Percentiles rank a stretch among this genome's conserved stretches.
Conservation (phyloP, 2,329 filamentous ascomycete genomes). For the Coniochaeta prunicola region DNA sequence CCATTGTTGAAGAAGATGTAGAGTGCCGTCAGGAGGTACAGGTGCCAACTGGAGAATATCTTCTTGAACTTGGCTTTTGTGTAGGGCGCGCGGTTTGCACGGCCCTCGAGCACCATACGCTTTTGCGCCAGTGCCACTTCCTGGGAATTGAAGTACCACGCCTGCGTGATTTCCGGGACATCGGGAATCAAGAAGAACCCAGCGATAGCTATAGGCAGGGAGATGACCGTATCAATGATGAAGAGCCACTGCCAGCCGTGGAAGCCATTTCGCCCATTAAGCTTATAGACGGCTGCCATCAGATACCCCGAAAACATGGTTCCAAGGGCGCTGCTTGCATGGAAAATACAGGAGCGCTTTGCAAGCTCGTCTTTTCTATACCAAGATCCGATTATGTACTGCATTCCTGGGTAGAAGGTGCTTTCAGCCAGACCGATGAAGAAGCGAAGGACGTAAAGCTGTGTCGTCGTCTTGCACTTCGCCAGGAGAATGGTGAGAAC, state of each 20-base stretch:
- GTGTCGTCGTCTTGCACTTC: slow-evolving; percentile 21
- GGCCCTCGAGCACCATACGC: slow-evolving; percentile 36
- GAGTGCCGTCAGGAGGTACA: slow-evolving; percentile 49
- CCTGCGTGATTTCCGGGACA: slow-evolving; percentile 28
- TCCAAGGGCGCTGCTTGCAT: slow-evolving; percentile 42
- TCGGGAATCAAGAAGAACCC: slow-evolving; percentile 39
- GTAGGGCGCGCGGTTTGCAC: slow-evolving; percentile 31
- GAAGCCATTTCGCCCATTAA: slow-evolving; percentile 40
- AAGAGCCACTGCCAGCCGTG: slow-evolving; percentile 51
- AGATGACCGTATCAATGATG: slow-evolving; percentile 50
- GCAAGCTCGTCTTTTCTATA: slow-evolving; percentile 37
- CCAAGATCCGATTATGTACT: slow-evolving; percentile 38
- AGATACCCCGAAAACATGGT: slow-evolving; percentile 52
- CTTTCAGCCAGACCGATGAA: slow-evolving; percentile 34
- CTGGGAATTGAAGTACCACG: slow-evolving; percentile 28
- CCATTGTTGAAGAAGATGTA: slow-evolving; percentile 63
- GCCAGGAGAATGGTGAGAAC: slow-evolving; percentile 24
- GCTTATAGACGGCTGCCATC: slow-evolving; percentile 44
- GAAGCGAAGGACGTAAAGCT: slow-evolving; percentile 34
- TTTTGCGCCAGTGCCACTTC: slow-evolving; percentile 30
- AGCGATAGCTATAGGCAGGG: slow-evolving; percentile 45
- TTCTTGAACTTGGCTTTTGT: slow-evolving; percentile 45
- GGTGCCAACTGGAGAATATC: slow-evolving; percentile 58
- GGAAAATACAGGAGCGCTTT: slow-evolving; percentile 41
- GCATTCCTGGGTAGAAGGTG: slow-evolving; percentile 30